Evolutionary conservation across 352 stramenopile species (phyloP).

Genomic region (Aphanomyces invadans): DNA sequence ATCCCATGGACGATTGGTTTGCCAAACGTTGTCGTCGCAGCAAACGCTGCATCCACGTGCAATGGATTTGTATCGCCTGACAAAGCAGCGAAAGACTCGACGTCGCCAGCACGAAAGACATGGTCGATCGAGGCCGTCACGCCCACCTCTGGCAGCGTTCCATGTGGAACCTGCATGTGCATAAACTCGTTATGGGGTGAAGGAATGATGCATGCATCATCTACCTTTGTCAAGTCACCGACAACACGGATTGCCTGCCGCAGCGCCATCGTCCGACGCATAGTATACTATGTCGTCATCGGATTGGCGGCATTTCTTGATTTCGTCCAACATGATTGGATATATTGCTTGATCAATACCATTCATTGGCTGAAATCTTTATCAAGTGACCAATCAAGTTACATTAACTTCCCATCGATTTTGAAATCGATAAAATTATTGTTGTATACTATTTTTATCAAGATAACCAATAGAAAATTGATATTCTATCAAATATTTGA

Average conservation of each 20-base stretch:
- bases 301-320: no score
- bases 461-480: no score
- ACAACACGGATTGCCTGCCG: conserved; percentile 2
- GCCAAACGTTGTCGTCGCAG: conserved; percentile 25
- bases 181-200: neutral
- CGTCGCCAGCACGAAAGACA: conserved; percentile 54
- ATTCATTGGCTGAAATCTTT: neutral
- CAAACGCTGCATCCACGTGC: conserved; percentile 50
- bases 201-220: neutral
- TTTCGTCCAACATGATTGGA: neutral
- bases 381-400: conserved; percentile 11
- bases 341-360: neutral
- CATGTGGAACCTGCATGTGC: conserved; percentile 35
- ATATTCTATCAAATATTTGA: no score
- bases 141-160: conserved; percentile 41
- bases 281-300: no score
- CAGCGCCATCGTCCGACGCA: neutral
- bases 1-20: conserved; percentile 70
- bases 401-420: no score
- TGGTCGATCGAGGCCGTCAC: conserved; percentile 52
- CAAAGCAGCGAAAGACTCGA: conserved; percentile 46
- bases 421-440: no score
- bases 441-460: no score
- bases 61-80: conserved; percentile 73
- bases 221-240: conserved; percentile 13